Percentiles rank a stretch among this genome's conserved stretches.
These are phyloP conservation scores for Xylaria sp. DNA, from an alignment of 2,329 filamentous ascomycete species.

Conservation along the genomic window DNA sequence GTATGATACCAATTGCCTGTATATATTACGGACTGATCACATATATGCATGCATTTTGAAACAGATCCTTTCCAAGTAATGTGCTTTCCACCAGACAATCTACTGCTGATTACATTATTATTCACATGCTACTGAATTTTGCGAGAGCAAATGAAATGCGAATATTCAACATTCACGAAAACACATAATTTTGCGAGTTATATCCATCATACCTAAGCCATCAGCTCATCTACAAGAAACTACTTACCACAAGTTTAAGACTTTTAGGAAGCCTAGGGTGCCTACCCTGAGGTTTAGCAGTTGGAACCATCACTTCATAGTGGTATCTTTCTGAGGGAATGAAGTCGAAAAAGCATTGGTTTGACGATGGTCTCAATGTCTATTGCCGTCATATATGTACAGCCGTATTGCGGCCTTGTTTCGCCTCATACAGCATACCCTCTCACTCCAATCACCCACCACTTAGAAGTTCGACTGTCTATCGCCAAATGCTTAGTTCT, in stretches of 20 bases:
- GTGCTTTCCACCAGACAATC: not conserved
- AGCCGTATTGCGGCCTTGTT: constrained; percentile 15
- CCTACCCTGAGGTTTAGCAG: not conserved
- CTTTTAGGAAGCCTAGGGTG: not conserved
- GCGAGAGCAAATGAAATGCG: too few species aligned
- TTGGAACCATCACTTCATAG: not conserved
- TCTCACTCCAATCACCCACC: not conserved
- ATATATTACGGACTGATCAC: constrained; percentile 7
- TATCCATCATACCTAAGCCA: not conserved
- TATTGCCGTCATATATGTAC: constrained; percentile 35
- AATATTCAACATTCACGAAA: too few species aligned
- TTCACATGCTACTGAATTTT: not conserved
- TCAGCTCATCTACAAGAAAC: not conserved
- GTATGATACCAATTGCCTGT: constrained; percentile 19
- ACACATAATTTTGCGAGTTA: too few species aligned
- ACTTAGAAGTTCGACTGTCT: not conserved
- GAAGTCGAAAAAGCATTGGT: constrained; percentile 23
- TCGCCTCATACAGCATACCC: not conserved
- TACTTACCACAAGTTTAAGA: not conserved
- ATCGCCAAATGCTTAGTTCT: constrained; percentile 37
- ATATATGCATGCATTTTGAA: constrained; percentile 2
- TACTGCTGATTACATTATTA: not conserved
- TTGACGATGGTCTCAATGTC: constrained; percentile 25
- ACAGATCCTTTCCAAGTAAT: not conserved
- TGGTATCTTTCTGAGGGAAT: not conserved